Conservation (phyloP, 176 grass and related monocot genomes). For the Oryza australiensis region DNA sequence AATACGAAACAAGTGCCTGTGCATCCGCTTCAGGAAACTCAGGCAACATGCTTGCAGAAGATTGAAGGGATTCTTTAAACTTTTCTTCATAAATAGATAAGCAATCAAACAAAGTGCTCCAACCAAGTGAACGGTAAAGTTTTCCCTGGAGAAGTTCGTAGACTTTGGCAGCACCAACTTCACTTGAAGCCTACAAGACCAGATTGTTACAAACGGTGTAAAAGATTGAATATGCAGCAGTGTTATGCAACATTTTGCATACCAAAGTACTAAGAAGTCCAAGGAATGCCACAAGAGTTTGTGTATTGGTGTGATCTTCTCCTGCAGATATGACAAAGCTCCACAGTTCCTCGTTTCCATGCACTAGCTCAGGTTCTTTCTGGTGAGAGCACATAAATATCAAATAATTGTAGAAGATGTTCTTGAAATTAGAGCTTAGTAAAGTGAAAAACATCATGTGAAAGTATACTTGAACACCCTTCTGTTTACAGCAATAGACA, state of each 20-base stretch:
- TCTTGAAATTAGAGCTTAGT: slow-evolving; percentile 15
- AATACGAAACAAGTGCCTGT: slow-evolving; percentile 90
- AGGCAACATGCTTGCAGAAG: slow-evolving; percentile 73
- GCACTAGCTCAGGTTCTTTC: slow-evolving; percentile 88
- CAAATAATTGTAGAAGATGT: slow-evolving; percentile 1
- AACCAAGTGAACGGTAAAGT: slow-evolving; percentile 81
- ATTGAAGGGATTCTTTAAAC: slow-evolving; percentile 88
- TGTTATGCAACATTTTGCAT: slow-evolving; percentile 38
- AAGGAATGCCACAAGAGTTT: slow-evolving; percentile 89
- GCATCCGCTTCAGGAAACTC: slow-evolving; percentile 91
- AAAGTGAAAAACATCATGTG: slow-evolving; percentile 20
- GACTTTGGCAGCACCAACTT: slow-evolving; percentile 86
- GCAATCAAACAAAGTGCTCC: slow-evolving; percentile 96
- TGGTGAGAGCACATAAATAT: slow-evolving; percentile 50
- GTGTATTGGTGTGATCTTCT: slow-evolving; percentile 91
- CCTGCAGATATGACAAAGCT: slow-evolving; percentile 76
- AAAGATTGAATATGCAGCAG: slow-evolving; percentile 29
- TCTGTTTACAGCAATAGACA: neutral
- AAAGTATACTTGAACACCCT: slow-evolving; percentile 7
- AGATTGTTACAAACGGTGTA: slow-evolving; percentile 30
- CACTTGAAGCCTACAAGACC: slow-evolving; percentile 70
- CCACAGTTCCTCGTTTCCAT: slow-evolving; percentile 96
- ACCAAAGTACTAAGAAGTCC: slow-evolving; percentile 90
- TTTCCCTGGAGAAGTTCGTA: slow-evolving; percentile 86
- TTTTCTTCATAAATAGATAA: slow-evolving; percentile 92